Evolutionary conservation across 148 eudicot species (phyloP).

Genomic region (Talinum fruticosum): DNA sequence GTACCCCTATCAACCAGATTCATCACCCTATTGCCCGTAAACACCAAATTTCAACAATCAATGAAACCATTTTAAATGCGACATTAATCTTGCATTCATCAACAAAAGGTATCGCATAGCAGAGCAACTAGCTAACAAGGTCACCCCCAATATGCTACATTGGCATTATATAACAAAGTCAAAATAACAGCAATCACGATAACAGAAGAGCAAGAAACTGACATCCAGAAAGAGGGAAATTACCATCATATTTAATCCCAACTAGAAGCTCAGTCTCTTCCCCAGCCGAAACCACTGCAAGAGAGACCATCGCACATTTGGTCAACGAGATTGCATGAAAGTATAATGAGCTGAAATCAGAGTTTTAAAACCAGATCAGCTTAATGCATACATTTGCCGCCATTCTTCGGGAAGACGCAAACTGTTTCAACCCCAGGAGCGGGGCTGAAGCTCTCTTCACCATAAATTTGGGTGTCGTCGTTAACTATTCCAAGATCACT

Average conservation of each 20-base stretch:
- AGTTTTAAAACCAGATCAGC: background rate
- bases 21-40: background rate
- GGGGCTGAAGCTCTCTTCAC: constrained; percentile 49
- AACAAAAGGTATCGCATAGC: background rate
- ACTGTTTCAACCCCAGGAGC: constrained; percentile 81
- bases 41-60: background rate
- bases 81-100: background rate
- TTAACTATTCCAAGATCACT: constrained; percentile 69
- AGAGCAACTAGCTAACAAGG: background rate
- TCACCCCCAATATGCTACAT: background rate
- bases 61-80: background rate
- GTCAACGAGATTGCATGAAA: constrained; percentile 2
- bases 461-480: constrained; percentile 59
- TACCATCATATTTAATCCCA: constrained; percentile 88
- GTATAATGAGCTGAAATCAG: constrained; percentile 7
- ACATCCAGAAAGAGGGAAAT: background rate
- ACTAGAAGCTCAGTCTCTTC: constrained; percentile 74
- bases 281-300: constrained; percentile 78
- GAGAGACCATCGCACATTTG: constrained; percentile 10
- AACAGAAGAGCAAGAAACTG: background rate
- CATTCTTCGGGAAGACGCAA: constrained; percentile 83
- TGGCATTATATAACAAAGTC: background rate
- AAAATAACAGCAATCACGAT: background rate
- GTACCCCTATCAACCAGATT: background rate
- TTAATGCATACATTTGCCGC: constrained; percentile 46